phyloP scores from a whole-genome alignment of 495 filamentous ascomycete genomes.

The Daldinia bambusicola region DNA sequence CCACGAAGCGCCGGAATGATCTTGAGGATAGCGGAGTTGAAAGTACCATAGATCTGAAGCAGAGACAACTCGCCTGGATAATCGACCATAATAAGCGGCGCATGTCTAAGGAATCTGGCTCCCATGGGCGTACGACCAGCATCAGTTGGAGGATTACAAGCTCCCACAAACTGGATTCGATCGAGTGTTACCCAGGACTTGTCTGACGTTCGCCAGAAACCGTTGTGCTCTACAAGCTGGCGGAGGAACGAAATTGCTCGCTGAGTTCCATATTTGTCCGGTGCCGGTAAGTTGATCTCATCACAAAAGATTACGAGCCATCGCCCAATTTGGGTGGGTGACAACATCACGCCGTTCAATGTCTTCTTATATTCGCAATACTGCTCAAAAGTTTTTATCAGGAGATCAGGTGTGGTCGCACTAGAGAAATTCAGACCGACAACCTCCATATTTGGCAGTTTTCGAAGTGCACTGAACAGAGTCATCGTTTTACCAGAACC shows the following conservation, averaged over 20 bases:
- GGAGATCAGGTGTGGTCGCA: slow-evolving; percentile 94
- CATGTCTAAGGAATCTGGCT: slow-evolving; percentile 90
- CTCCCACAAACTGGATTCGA: slow-evolving; percentile 97
- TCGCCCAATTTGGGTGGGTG: slow-evolving; percentile 93
- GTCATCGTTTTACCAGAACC: slow-evolving; percentile 99
- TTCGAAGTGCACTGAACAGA: slow-evolving; percentile 93
- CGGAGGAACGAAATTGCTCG: slow-evolving; percentile 95
- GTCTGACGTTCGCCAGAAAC: slow-evolving; percentile 97
- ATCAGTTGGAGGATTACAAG: slow-evolving; percentile 99
- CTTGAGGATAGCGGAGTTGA: slow-evolving; percentile 96
- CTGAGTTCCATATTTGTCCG: slow-evolving; percentile 97
- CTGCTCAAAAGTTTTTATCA: slow-evolving; percentile 99
- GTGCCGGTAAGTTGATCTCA: slow-evolving; percentile 98
- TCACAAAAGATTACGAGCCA: slow-evolving; percentile 99
- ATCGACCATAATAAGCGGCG: slow-evolving; percentile 98
- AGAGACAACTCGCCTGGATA: slow-evolving; percentile 96
- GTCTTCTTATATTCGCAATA: slow-evolving; percentile 99
- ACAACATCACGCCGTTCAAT: slow-evolving; percentile 93
- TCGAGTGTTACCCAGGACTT: slow-evolving; percentile 98
- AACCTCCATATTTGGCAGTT: slow-evolving; percentile 97
- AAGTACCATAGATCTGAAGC: slow-evolving; percentile 97
- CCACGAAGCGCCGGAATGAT: slow-evolving; percentile 94
- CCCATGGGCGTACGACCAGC: slow-evolving; percentile 95
- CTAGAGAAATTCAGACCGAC: slow-evolving; percentile 99
- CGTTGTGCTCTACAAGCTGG: slow-evolving; percentile 97